Percentiles rank a stretch among this genome's conserved stretches.
phyloP scores from a whole-genome alignment of 352 stramenopile species.

The Phytophthora syringae region DNA sequence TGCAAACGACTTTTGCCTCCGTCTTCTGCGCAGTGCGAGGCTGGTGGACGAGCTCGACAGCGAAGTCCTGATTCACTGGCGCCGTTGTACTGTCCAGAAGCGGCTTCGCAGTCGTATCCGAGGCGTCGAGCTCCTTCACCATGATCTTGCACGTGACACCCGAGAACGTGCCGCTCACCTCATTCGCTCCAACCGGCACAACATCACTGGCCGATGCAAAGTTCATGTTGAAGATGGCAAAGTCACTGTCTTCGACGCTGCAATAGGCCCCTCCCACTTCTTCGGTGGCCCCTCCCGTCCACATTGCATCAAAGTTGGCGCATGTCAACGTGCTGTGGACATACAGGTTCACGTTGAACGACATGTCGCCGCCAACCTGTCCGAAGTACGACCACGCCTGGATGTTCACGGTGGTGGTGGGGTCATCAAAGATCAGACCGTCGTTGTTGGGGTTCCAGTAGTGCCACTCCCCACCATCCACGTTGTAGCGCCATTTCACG shows the following conservation, averaged over 20 bases:
- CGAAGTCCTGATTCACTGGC: slow-evolving; percentile 39
- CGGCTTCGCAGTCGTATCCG: neutral
- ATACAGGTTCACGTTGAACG: slow-evolving; percentile 43
- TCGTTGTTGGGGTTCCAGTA: too few species aligned
- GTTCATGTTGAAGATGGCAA: slow-evolving; percentile 19
- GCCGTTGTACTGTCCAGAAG: slow-evolving; percentile 1
- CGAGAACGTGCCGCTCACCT: slow-evolving; percentile 10
- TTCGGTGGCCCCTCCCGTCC: slow-evolving; percentile 15
- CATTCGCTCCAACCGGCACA: neutral
- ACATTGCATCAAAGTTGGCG: slow-evolving; percentile 21
- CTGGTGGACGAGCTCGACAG: slow-evolving; percentile 50
- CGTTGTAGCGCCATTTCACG: slow-evolving; percentile 65
- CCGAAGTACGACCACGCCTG: slow-evolving; percentile 69
- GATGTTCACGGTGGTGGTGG: slow-evolving; percentile 45
- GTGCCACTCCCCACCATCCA: too few species aligned
- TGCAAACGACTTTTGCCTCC: slow-evolving; percentile 42
- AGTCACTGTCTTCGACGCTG: slow-evolving; percentile 29
- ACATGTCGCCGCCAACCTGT: too few species aligned
- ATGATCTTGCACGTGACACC: slow-evolving; percentile 18
- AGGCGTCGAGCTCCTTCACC: slow-evolving; percentile 12
- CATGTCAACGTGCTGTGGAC: slow-evolving; percentile 35
- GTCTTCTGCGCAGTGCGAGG: slow-evolving; percentile 40
- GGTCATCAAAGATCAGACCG: slow-evolving; percentile 32
- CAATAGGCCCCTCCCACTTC: slow-evolving; percentile 14
- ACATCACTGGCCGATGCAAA: too few species aligned